Evolutionary conservation across 345 rosid genomes (phyloP), one percentile per base, ranked within the genome.

Genomic region (Eucalyptus globulus): DNA sequence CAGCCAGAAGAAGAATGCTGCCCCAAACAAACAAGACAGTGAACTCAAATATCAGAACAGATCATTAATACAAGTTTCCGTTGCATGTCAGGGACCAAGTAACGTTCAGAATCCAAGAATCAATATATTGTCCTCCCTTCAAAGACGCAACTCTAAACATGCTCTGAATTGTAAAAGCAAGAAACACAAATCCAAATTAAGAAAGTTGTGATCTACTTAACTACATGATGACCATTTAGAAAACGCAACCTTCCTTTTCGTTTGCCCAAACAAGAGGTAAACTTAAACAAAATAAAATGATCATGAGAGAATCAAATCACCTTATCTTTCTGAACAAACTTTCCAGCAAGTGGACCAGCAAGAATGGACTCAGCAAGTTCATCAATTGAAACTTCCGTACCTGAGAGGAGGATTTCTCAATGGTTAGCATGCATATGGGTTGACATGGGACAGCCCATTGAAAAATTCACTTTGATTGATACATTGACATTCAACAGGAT

Each of bases 291-390:
- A 22, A 67, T 22, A 49, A 51, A 87, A 86, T 17, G 87, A 56
- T 34, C n/a, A 53, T 43, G 58, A 58, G 80, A 65, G 43, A 29
- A 29, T 49, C 21, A 50, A 80, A 34, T 88, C 88, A 89, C 89
- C 88, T 87, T 80, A 87, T 89, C 69, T 54, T 47, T 87, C 80
- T 87, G 44, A 88, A 72, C 76, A 56, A 58, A 88, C 89, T 88
- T 83, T 87, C 88, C 91, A 88, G 92, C 92, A 92, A 89, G 83
- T 91, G 93, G 91, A 89, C 93, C 95, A 16, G 94, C 92, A 90
- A 96, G 93, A 89, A 97, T 97, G 21, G 93, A 86, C 56, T 95
- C 95, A 53, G 98, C 98, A 88, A 97, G 96, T 91, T 95, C 98
- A 37, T 92, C 83, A 86, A 96, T 89, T 40, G 95, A 95, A 91